Evolutionary conservation across 148 eudicot genomes (phyloP).

Genomic region (Rhododendron vialii): DNA sequence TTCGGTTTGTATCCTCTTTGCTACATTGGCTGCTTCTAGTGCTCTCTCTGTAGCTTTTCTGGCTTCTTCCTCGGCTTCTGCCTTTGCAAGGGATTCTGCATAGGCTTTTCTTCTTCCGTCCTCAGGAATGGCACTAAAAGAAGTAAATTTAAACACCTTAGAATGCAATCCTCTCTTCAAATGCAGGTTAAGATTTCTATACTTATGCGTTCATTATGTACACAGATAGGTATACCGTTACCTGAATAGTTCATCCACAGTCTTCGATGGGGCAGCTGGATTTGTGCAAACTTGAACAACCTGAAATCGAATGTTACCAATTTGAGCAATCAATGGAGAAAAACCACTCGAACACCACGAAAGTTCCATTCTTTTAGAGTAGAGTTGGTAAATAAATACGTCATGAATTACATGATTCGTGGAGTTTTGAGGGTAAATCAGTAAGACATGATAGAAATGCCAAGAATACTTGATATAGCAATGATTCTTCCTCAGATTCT

Average conservation of each 20-base stretch:
- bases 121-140: constrained; percentile 77
- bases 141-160: neutral
- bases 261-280: constrained; percentile 64
- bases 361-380: neutral
- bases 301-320: constrained; percentile 23
- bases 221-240: constrained; percentile 13
- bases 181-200: neutral
- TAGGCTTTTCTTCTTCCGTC: constrained; percentile 87
- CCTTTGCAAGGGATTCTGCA: constrained; percentile 65
- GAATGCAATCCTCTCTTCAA: neutral
- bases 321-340: neutral
- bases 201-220: neutral
- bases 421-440: no score
- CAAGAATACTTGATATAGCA: no score
- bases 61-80: constrained; percentile 77
- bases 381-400: no score
- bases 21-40: constrained; percentile 51
- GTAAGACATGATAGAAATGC: no score
- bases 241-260: constrained; percentile 78
- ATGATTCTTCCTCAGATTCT: neutral
- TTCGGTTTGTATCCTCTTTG: constrained; percentile 49
- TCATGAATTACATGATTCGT: no score
- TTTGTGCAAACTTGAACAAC: constrained; percentile 69
- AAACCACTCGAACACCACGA: neutral
- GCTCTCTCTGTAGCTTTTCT: constrained; percentile 59